Evolutionary conservation across 2,329 filamentous ascomycete genomes (phyloP).

Genomic region (Bipolaris oryzae): DNA sequence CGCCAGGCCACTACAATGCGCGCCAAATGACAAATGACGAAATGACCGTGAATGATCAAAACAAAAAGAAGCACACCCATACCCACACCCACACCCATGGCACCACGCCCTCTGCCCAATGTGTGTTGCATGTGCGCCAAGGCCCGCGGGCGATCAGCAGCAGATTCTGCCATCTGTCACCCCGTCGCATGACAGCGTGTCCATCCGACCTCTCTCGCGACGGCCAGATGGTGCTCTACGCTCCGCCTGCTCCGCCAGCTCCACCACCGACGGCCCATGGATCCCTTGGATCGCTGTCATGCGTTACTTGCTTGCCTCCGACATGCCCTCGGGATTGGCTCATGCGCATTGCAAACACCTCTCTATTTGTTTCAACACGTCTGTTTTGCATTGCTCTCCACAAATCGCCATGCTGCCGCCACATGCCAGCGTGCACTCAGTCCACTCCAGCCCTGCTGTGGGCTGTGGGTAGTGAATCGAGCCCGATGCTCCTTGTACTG

Average conservation of each 20-base stretch:
- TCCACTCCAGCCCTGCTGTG: too few relatives aligned
- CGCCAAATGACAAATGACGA: too few relatives aligned
- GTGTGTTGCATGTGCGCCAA: too few relatives aligned
- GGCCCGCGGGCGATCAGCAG: slow-evolving; percentile 6
- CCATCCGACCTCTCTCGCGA: neutral
- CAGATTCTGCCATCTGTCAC: slow-evolving; percentile 17
- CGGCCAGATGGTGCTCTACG: neutral
- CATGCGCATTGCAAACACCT: neutral
- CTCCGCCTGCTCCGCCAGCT: neutral
- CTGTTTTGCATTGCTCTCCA: slow-evolving; percentile 19
- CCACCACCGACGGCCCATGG: neutral
- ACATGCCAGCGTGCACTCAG: too few relatives aligned
- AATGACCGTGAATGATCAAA: too few relatives aligned
- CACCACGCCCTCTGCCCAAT: too few relatives aligned
- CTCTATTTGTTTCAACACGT: neutral
- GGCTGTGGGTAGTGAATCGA: too few relatives aligned
- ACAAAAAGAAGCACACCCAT: too few relatives aligned
- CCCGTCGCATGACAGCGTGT: neutral
- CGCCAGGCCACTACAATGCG: too few relatives aligned
- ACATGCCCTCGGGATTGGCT: neutral
- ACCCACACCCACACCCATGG: too few relatives aligned
- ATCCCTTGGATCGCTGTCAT: too few relatives aligned
- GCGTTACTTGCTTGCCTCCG: neutral
- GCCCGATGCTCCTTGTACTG: too few relatives aligned
- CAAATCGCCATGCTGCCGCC: neutral